A percentile compares a stretch with the other conserved stretches of the same genome.
phyloP scores from a whole-genome alignment of 306 rosid genomes.

The Prunus mongolica region DNA sequence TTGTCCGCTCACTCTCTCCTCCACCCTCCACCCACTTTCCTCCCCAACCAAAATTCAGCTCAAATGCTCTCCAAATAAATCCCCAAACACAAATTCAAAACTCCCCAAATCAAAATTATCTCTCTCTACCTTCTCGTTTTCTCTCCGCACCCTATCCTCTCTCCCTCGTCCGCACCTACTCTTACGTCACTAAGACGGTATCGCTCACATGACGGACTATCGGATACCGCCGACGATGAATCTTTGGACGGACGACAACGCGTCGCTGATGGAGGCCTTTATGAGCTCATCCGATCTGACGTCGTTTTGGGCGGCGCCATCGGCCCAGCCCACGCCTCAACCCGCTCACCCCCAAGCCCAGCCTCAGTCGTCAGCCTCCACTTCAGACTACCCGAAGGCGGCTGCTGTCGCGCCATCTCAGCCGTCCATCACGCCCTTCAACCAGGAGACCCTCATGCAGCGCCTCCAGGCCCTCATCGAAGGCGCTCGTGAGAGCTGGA shows the following conservation, averaged over 20 bases:
- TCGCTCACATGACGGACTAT: conserved; percentile 47
- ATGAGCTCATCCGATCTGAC: conserved; percentile 75
- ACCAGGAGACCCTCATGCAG: conserved; percentile 86
- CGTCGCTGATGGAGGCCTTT: conserved; percentile 87
- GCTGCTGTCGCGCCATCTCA: conserved; percentile 19
- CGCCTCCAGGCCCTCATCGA: conserved; percentile 83
- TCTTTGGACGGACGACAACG: conserved; percentile 86
- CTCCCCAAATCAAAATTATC: not conserved
- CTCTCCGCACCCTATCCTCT: not conserved
- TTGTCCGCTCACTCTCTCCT: not conserved
- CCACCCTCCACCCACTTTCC: not conserved
- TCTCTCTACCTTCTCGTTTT: not conserved
- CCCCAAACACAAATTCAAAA: conserved; percentile 13
- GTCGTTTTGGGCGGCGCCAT: conserved; percentile 48
- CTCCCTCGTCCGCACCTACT: not conserved
- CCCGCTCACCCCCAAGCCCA: not conserved
- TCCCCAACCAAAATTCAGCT: conserved; percentile 16
- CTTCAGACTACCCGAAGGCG: conserved; percentile 33
- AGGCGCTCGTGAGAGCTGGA: conserved; percentile 68
- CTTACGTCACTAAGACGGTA: not conserved
- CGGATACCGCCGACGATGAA: conserved; percentile 52
- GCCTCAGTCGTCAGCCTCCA: conserved; percentile 51
- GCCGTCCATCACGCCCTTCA: conserved; percentile 35
- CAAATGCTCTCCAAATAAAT: conserved; percentile 32
- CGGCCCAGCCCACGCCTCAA: not conserved